These are phyloP conservation scores for Pelargonium nanum DNA, from an alignment of 345 rosid genomes.

Conservation along the genomic window DNA sequence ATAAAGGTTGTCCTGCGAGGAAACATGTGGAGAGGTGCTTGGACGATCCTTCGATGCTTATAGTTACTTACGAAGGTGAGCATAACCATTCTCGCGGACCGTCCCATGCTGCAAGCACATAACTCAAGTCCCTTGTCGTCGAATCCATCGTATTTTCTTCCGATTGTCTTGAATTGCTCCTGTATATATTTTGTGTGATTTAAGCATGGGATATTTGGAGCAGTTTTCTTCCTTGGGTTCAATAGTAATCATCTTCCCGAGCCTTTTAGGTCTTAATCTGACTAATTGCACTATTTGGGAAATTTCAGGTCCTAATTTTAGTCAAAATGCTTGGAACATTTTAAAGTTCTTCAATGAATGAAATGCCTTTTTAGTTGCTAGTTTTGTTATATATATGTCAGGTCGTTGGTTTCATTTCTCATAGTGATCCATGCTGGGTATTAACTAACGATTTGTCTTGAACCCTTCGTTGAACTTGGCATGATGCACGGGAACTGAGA, in stretches of 20 bases:
- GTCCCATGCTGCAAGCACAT: constrained; percentile 57
- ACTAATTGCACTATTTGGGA: constrained; percentile 24
- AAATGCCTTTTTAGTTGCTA: too few species aligned
- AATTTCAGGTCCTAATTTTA: constrained; percentile 14
- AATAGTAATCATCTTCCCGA: neutral
- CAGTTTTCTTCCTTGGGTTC: constrained; percentile 15
- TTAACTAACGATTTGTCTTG: too few species aligned
- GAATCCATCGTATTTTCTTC: neutral
- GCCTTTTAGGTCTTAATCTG: constrained; percentile 10
- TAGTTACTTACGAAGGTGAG: constrained; percentile 91
- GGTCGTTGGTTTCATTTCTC: too few species aligned
- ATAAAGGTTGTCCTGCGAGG: constrained; percentile 99
- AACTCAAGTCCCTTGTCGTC: constrained; percentile 12
- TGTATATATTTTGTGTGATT: constrained; percentile 50
- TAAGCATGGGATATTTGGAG: constrained; percentile 26
- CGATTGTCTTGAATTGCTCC: constrained; percentile 30
- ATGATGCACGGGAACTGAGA: too few species aligned
- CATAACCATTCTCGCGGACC: constrained; percentile 71
- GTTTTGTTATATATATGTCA: too few species aligned
- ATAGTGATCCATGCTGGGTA: too few species aligned
- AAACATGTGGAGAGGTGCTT: constrained; percentile 95
- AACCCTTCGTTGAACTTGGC: too few species aligned
- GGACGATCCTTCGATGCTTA: constrained; percentile 87
- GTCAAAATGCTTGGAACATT: constrained; percentile 14
- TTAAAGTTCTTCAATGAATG: constrained; percentile 12